phyloP scores from a whole-genome alignment of 2,329 filamentous ascomycete genomes.

The Talaromyces sp. region DNA sequence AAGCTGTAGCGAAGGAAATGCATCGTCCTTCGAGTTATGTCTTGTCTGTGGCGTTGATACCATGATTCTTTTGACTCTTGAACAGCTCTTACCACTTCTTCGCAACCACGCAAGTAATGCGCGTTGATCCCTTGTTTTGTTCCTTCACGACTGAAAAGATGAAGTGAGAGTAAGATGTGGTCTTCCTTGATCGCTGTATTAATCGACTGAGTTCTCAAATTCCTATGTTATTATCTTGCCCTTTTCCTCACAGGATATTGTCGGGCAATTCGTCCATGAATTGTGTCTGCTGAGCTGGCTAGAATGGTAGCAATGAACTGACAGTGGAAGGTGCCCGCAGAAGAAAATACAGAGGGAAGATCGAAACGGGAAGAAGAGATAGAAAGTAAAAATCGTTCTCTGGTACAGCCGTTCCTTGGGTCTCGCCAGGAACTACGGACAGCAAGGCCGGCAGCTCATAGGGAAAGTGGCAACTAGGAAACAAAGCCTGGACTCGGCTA shows the following conservation, averaged over 20 bases:
- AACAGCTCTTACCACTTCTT: constrained; percentile 52
- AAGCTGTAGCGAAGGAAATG: constrained; percentile 78
- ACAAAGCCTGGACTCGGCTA: not conserved
- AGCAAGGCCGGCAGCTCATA: not conserved
- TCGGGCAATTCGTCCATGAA: not conserved
- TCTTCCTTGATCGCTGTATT: constrained; percentile 9
- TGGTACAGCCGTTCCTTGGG: not conserved
- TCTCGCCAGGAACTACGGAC: not conserved
- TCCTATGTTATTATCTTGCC: not conserved
- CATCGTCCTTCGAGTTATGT: constrained; percentile 61
- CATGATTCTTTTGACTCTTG: constrained; percentile 50
- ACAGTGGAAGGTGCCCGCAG: not conserved
- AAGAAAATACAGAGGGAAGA: not conserved
- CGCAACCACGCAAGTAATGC: constrained; percentile 16
- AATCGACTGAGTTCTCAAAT: no score
- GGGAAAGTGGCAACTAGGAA: not conserved
- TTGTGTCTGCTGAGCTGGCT: not conserved
- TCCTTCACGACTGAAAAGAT: not conserved
- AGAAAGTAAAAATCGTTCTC: not conserved
- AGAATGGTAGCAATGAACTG: not conserved
- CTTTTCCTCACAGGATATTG: constrained; percentile 3
- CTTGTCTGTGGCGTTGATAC: constrained; percentile 58
- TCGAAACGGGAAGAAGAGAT: not conserved
- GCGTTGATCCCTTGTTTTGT: not conserved
- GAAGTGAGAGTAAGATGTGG: not conserved